These are phyloP conservation scores for Verticillium nubilum DNA, from an alignment of 2,329 filamentous ascomycete genomes.

Conservation along the genomic window DNA sequence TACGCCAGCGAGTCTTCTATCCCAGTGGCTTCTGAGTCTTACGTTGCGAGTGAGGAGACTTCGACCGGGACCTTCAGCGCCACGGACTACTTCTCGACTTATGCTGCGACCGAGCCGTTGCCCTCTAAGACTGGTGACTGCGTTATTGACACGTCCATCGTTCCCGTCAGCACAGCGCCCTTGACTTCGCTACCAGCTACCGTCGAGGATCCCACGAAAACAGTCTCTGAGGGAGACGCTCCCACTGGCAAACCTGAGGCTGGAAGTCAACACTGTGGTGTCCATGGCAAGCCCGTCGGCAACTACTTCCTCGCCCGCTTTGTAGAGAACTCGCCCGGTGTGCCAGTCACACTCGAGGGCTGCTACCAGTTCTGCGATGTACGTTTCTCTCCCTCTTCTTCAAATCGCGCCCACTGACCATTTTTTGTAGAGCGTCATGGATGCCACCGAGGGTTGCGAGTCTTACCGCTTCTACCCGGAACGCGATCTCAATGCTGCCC, in stretches of 20 bases:
- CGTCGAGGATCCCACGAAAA: constrained; percentile 21
- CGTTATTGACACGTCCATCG: constrained; percentile 27
- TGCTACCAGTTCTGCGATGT: constrained; percentile 37
- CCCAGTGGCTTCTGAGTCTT: not conserved
- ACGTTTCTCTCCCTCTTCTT: not conserved
- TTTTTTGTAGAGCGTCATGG: constrained; percentile 21
- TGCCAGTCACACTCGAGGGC: constrained; percentile 29
- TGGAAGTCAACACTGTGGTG: constrained; percentile 28
- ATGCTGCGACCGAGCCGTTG: constrained; percentile 1
- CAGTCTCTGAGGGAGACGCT: constrained; percentile 21
- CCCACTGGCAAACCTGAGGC: constrained; percentile 23
- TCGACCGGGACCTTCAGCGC: not conserved
- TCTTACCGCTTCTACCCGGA: constrained; percentile 29
- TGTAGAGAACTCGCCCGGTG: constrained; percentile 24
- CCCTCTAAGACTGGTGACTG: constrained; percentile 8
- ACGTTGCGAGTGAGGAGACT: not conserved
- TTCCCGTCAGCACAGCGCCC: constrained; percentile 20
- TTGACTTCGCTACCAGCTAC: constrained; percentile 18
- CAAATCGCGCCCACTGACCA: not conserved
- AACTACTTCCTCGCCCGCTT: constrained; percentile 33
- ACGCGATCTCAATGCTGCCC: constrained; percentile 21
- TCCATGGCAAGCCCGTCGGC: constrained; percentile 27
- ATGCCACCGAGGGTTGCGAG: constrained; percentile 24
- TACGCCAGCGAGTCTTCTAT: not conserved
- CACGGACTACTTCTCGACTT: constrained; percentile 5